A percentile compares a stretch with the other conserved stretches of the same genome.
Evolutionary conservation across 2,329 filamentous ascomycete species (phyloP).

Genomic region (Oidium heveae): DNA sequence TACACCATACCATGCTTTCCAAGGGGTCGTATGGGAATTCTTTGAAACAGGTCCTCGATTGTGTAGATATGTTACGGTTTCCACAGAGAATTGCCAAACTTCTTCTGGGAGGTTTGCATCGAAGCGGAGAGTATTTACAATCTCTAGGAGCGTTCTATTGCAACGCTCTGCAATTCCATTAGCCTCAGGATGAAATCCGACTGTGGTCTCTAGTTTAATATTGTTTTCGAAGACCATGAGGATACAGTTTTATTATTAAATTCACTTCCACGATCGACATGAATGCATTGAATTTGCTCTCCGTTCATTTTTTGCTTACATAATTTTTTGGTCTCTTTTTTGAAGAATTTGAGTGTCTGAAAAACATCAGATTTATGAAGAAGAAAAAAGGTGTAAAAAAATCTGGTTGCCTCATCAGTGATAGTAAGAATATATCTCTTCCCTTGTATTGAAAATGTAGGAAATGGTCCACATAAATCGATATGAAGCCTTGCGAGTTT

Average conservation of each 20-base stretch:
- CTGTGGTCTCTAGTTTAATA: neutral
- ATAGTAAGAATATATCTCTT: neutral
- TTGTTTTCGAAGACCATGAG: neutral
- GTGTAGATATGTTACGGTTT: neutral
- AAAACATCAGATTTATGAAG: neutral
- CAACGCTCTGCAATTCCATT: neutral
- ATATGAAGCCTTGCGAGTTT: too few relatives aligned
- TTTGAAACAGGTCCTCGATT: neutral
- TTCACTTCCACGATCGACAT: neutral
- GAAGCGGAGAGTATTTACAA: neutral
- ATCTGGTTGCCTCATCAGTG: neutral
- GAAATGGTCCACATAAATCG: too few relatives aligned
- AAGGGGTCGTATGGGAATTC: neutral
- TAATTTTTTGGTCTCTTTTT: neutral
- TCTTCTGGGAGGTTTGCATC: neutral
- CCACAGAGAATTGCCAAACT: neutral
- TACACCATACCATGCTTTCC: neutral
- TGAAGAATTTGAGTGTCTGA: too few relatives aligned
- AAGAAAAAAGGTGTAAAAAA: neutral
- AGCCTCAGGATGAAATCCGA: neutral
- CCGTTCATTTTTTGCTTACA: neutral
- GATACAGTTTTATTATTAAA: neutral
- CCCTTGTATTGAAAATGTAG: neutral
- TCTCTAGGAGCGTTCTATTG: neutral
- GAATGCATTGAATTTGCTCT: neutral